Percentiles rank a stretch among this genome's conserved stretches.
These are phyloP conservation scores for Ogataea naganishii DNA, from an alignment of 805 yeast genomes.

Conservation along the genomic window DNA sequence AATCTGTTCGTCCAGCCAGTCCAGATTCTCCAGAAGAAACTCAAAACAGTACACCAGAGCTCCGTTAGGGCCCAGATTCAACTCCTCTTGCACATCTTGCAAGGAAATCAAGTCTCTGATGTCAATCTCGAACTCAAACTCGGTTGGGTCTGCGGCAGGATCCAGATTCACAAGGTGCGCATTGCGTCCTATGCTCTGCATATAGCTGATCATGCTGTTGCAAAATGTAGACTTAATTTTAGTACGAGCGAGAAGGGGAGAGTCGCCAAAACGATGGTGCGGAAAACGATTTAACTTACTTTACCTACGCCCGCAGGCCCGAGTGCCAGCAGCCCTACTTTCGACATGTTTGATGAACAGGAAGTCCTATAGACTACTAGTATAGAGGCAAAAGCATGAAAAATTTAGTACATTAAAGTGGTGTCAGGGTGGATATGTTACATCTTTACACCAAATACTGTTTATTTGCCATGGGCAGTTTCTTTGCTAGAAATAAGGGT, in stretches of 20 bases:
- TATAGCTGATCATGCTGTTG: constrained; percentile 74
- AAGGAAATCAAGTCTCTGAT: constrained; percentile 84
- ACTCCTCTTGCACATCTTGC: constrained; percentile 92
- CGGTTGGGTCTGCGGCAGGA: constrained; percentile 94
- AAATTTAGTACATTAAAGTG: neutral
- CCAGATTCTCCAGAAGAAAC: constrained; percentile 77
- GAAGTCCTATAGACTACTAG: neutral
- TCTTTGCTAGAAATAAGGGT: constrained; percentile 1
- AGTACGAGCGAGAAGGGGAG: neutral
- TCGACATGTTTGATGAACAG: constrained; percentile 53
- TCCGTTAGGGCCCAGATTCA: constrained; percentile 92
- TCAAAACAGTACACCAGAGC: constrained; percentile 91
- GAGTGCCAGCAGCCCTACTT: constrained; percentile 87
- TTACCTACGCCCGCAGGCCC: constrained; percentile 99
- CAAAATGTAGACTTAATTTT: constrained; percentile 63
- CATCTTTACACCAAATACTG: neutral
- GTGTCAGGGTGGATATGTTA: neutral
- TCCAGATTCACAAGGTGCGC: constrained; percentile 93
- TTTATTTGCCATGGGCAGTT: neutral
- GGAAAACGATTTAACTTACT: constrained; percentile 12
- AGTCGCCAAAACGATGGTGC: neutral
- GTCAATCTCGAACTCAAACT: constrained; percentile 87
- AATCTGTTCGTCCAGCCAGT: constrained; percentile 95
- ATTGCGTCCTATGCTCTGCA: constrained; percentile 84
- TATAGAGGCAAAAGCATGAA: neutral